phyloP scores from a whole-genome alignment of 345 rosid genomes.

The Eutrema japonicum region DNA sequence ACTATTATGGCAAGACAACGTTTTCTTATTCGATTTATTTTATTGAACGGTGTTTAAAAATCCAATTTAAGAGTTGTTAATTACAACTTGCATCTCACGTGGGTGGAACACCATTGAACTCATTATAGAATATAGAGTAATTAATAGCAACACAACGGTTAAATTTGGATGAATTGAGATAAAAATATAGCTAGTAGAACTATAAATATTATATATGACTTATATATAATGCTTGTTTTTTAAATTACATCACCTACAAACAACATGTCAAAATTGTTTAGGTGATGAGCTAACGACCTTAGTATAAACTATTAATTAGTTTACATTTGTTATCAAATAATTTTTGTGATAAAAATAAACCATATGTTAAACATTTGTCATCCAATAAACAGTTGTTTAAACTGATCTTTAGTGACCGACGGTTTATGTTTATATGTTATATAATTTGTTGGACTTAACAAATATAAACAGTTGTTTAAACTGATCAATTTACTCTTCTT shows the following conservation, averaged over 20 bases:
- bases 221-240: background rate
- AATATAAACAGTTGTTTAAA: no score
- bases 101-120: background rate
- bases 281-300: background rate
- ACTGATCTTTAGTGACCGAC: background rate
- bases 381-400: background rate
- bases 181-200: background rate
- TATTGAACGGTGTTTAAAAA: background rate
- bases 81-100: background rate
- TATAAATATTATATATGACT: background rate
- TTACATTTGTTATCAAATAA: background rate
- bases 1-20: conserved; percentile 1
- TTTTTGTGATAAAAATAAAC: background rate
- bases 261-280: background rate
- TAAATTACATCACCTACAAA: background rate
- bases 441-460: background rate
- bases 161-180: background rate
- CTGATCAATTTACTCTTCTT: no score
- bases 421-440: background rate
- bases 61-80: background rate
- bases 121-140: background rate
- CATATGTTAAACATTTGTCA: background rate
- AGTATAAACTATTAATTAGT: background rate
- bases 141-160: background rate
- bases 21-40: background rate